Evolutionary conservation across 306 rosid species (phyloP).

Genomic region (Benincasa hispida): DNA sequence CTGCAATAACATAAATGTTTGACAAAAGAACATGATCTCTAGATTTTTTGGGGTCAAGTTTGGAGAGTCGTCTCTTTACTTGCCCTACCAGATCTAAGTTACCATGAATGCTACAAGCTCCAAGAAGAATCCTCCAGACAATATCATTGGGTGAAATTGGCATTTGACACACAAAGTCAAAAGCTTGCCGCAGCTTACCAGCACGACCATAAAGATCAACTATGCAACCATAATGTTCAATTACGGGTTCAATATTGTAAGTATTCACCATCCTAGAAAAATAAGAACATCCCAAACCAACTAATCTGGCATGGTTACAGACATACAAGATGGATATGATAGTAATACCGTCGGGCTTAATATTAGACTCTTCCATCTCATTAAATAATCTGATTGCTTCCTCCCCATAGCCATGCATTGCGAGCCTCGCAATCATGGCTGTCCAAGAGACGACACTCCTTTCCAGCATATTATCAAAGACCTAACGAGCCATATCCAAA

Average conservation of each 20-base stretch:
- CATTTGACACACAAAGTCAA: slow-evolving; percentile 50
- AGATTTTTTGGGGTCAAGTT: slow-evolving; percentile 61
- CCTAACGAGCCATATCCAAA: slow-evolving; percentile 45
- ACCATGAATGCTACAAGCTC: slow-evolving; percentile 88
- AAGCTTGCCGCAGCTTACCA: slow-evolving; percentile 59
- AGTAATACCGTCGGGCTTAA: slow-evolving; percentile 53
- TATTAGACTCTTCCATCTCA: slow-evolving; percentile 52
- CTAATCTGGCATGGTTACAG: slow-evolving; percentile 68
- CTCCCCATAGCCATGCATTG: slow-evolving; percentile 75
- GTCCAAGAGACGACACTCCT: slow-evolving; percentile 64
- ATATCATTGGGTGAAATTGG: slow-evolving; percentile 56
- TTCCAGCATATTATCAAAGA: slow-evolving; percentile 42
- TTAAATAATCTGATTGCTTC: slow-evolving; percentile 51
- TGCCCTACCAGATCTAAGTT: slow-evolving; percentile 50
- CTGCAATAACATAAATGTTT: slow-evolving; percentile 58
- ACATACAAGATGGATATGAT: slow-evolving; percentile 71
- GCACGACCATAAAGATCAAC: slow-evolving; percentile 81
- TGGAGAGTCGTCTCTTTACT: slow-evolving; percentile 55
- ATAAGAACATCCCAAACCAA: slow-evolving; percentile 44
- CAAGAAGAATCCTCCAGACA: slow-evolving; percentile 83
- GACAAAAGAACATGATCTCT: slow-evolving; percentile 74
- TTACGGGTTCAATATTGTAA: slow-evolving; percentile 44
- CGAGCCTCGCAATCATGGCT: slow-evolving; percentile 57
- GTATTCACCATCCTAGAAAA: slow-evolving; percentile 48
- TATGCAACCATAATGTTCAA: slow-evolving; percentile 85